Evolutionary conservation across 2,329 filamentous ascomycete genomes (phyloP).

Genomic region (Pestalotiopsis fici): DNA sequence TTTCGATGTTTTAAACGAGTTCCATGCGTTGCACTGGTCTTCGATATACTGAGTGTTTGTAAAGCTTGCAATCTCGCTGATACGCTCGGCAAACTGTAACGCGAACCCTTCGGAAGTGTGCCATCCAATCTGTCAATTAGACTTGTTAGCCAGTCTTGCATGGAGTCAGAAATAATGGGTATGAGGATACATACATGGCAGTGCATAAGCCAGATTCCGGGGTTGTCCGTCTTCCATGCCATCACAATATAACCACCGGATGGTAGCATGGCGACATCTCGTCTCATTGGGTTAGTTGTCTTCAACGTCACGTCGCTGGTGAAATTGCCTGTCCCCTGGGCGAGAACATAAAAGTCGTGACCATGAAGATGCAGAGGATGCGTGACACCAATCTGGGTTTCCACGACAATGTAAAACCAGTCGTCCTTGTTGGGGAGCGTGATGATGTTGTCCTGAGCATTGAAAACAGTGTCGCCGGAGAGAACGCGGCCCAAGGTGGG

Average conservation of each 20-base stretch:
- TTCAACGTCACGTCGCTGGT: conserved; percentile 30
- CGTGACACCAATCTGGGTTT: conserved; percentile 19
- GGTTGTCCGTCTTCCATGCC: conserved; percentile 53
- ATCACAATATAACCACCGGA: conserved; percentile 48
- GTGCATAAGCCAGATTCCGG: conserved; percentile 46
- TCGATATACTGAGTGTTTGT: conserved; percentile 13
- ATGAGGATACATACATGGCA: conserved; percentile 30
- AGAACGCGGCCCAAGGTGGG: conserved; percentile 42
- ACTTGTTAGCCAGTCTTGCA: not conserved
- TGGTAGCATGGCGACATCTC: conserved; percentile 50
- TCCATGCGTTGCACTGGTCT: conserved; percentile 30
- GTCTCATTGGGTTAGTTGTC: conserved; percentile 45
- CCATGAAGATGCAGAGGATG: conserved; percentile 31
- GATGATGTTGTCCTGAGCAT: conserved; percentile 29
- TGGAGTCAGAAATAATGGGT: not conserved
- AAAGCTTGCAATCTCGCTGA: conserved; percentile 26
- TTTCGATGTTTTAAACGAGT: conserved; percentile 22
- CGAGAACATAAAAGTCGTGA: conserved; percentile 43
- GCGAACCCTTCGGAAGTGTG: conserved; percentile 52
- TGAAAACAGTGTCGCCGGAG: conserved; percentile 22
- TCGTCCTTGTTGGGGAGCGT: conserved; percentile 24
- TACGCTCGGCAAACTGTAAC: conserved; percentile 49
- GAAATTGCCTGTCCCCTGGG: conserved; percentile 27
- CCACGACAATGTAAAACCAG: conserved; percentile 36
- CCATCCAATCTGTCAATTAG: conserved; percentile 33